phyloP scores from a whole-genome alignment of 441 rosid genomes.

The Isatis lusitanica region DNA sequence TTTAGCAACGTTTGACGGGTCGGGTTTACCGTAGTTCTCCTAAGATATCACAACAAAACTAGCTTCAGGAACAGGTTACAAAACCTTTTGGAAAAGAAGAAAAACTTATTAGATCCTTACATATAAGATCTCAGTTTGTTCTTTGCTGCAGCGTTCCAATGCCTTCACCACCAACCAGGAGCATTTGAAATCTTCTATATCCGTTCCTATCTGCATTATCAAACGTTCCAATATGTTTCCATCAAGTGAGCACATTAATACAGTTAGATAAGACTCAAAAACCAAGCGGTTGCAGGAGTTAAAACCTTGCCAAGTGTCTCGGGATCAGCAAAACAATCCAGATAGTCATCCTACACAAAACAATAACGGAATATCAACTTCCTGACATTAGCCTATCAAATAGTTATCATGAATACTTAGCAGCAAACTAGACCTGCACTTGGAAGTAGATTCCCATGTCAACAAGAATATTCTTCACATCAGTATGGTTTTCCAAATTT shows the following conservation, averaged over 20 bases:
- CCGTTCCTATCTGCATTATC: slow-evolving; percentile 73
- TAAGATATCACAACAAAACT: slow-evolving; percentile 36
- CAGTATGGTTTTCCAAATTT: slow-evolving; percentile 69
- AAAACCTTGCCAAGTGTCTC: slow-evolving; percentile 81
- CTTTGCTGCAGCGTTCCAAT: slow-evolving; percentile 63
- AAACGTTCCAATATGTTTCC: slow-evolving; percentile 3
- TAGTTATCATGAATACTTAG: slow-evolving; percentile 1
- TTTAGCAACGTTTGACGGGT: slow-evolving; percentile 57
- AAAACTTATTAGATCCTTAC: slow-evolving; percentile 40
- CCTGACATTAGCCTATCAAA: not conserved
- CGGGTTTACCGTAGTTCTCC: slow-evolving; percentile 84
- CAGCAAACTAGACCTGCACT: slow-evolving; percentile 60
- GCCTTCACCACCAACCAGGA: slow-evolving; percentile 92
- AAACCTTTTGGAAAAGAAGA: not conserved
- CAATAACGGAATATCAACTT: not conserved
- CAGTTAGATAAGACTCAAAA: not conserved
- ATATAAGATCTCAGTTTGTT: slow-evolving; percentile 67
- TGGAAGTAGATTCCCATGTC: slow-evolving; percentile 89
- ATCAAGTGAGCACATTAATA: slow-evolving; percentile 1
- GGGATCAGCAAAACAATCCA: slow-evolving; percentile 86
- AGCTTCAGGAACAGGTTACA: slow-evolving; percentile 5
- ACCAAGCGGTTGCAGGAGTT: not conserved
- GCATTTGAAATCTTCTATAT: slow-evolving; percentile 92
- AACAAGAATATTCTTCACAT: slow-evolving; percentile 69
- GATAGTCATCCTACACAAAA: slow-evolving; percentile 70